Evolutionary conservation across 2,329 filamentous ascomycete species (phyloP), one percentile per base, ranked within the genome.

Genomic region (Cyphellophora attinorum): DNA sequence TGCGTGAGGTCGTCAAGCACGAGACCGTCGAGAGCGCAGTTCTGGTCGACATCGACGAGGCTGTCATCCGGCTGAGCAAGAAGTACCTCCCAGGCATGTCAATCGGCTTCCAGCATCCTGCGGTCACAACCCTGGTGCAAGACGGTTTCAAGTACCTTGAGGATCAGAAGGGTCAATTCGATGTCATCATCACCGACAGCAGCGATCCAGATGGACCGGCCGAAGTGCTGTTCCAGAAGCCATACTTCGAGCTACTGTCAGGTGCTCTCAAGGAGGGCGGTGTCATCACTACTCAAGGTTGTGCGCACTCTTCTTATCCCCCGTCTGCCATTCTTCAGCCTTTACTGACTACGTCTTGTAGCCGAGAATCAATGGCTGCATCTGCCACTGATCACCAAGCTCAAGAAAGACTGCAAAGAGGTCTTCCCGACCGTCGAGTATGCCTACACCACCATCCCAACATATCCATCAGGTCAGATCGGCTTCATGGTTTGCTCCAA

Each of bases 401-500:
- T 98, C 56, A 94, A 94, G 78, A 88, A 94, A 74, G 76, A 86
- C 58, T 95, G 89, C 81, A 81, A 81, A 63, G 81, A 91, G 64
- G 84, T 98, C 63, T 98, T 98, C 80, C 88, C 91, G 47, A 84
- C 85, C 45, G 91, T 83, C 61, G 91, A 98, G 70, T 98, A 96
- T 69, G 91, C 84, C 53, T 98, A 95, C 76, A 96, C 64, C 56
- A 96, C 89, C 54, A 98, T 98, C 64, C 91, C 91, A 40, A 98
- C 91, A 58, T 98, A 98, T 73, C 91, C 91, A 49, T 93, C 85
- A 38, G 91, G 91, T 59, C 91, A 98, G 72, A 98, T 98, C 56
- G 91, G 91, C 59, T 98, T 98, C 80, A 95, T 98, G 88, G 85
- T 98, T 58, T 96, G 91, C 79, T 84, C 74, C 80, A 96, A 98